Conservation (phyloP, 495 filamentous ascomycete species). For the Daldinia bambusicola region DNA sequence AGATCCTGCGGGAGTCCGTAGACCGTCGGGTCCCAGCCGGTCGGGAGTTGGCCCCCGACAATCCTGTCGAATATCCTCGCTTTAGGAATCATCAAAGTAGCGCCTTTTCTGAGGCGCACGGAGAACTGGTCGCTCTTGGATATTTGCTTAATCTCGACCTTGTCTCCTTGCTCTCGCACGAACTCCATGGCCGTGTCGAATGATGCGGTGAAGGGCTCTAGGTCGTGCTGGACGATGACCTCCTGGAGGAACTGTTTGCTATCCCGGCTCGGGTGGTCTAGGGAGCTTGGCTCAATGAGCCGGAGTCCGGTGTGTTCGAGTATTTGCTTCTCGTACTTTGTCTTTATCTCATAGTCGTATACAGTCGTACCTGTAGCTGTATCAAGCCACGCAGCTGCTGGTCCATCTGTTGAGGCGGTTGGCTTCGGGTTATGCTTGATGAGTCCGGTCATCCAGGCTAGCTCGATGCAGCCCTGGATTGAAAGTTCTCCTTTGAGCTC, state of each 20-base stretch:
- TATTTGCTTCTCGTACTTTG: constrained; percentile 86
- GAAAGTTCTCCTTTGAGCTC: constrained; percentile 88
- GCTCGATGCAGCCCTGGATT: constrained; percentile 88
- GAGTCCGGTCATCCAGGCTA: constrained; percentile 95
- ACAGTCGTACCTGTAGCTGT: constrained; percentile 82
- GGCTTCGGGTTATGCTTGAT: constrained; percentile 82
- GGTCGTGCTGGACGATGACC: constrained; percentile 92
- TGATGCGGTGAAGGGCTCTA: constrained; percentile 94
- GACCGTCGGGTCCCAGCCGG: constrained; percentile 91
- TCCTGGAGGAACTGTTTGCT: constrained; percentile 97
- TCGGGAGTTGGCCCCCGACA: constrained; percentile 94
- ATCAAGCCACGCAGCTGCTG: constrained; percentile 86
- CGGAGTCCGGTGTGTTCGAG: constrained; percentile 92
- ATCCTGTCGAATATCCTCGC: constrained; percentile 95
- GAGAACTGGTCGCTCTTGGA: constrained; percentile 90
- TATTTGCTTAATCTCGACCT: constrained; percentile 94
- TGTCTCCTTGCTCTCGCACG: constrained; percentile 92
- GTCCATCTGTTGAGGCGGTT: constrained; percentile 80
- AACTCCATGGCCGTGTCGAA: constrained; percentile 97
- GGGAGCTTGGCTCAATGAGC: constrained; percentile 87
- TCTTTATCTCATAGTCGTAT: constrained; percentile 87
- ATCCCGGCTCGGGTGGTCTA: constrained; percentile 92
- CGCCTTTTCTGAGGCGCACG: constrained; percentile 90
- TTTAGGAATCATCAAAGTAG: constrained; percentile 90
- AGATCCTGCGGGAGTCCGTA: constrained; percentile 98